These are phyloP conservation scores for Brettanomyces nanus DNA, from an alignment of 805 yeast genomes.

Conservation along the genomic window DNA sequence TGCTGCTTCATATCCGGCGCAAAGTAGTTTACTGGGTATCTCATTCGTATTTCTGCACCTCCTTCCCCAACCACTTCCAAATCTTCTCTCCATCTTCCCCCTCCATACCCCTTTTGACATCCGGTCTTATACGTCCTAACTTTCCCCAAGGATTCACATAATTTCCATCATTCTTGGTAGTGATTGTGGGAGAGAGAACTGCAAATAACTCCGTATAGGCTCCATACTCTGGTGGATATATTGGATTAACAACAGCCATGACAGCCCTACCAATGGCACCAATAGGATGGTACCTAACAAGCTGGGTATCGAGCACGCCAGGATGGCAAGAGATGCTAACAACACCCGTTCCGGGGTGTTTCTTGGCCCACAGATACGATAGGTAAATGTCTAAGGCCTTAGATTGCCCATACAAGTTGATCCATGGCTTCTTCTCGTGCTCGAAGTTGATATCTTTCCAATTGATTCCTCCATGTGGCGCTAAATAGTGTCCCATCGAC, in stretches of 20 bases:
- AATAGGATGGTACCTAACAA: neutral
- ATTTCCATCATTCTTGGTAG: neutral
- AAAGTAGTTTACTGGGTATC: no score
- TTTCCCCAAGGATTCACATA: neutral
- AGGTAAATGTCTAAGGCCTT: constrained; percentile 4
- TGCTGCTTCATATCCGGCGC: no score
- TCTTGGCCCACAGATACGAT: constrained; percentile 5
- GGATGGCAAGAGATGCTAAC: constrained; percentile 7
- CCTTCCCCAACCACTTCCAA: neutral
- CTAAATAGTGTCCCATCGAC: constrained; percentile 28
- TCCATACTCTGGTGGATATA: neutral
- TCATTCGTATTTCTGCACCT: neutral
- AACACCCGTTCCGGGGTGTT: constrained; percentile 7
- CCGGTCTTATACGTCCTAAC: neutral
- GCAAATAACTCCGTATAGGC: constrained; percentile 1
- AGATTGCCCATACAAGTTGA: neutral
- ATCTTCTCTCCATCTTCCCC: constrained; percentile 1
- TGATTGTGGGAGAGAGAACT: neutral
- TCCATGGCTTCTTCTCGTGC: neutral
- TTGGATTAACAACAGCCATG: neutral
- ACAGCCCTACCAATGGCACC: neutral
- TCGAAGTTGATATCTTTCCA: neutral
- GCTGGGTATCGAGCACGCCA: constrained; percentile 1
- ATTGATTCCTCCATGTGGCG: constrained; percentile 10
- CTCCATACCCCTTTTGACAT: neutral